These are phyloP conservation scores for Phytopythium oedochilum DNA, from an alignment of 352 stramenopile genomes.

Conservation along the genomic window DNA sequence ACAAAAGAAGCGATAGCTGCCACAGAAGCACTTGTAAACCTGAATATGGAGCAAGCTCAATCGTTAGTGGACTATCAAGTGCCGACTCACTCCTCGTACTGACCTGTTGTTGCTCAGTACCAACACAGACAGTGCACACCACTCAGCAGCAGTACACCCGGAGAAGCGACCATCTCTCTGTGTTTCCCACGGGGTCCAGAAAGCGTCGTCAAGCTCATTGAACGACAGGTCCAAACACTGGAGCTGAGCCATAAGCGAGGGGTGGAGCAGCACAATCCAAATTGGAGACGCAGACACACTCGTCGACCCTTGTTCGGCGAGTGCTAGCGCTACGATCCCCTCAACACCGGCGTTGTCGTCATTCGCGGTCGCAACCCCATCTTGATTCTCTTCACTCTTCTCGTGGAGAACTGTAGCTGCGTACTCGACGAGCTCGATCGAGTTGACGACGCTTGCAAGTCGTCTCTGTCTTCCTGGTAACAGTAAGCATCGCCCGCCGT, in stretches of 20 bases:
- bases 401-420: background rate
- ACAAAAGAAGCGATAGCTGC: constrained; percentile 20
- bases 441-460: background rate
- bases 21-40: constrained; percentile 26
- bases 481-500: too few species aligned
- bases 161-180: too few species aligned
- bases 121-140: constrained; percentile 23
- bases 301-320: background rate
- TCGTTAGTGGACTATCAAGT: background rate
- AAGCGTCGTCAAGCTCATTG: constrained; percentile 36
- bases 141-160: background rate
- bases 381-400: background rate
- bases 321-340: background rate
- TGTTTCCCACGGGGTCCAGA: constrained; percentile 25
- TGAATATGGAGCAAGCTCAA: constrained; percentile 5
- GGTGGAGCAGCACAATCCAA: background rate
- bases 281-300: background rate
- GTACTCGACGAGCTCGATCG: background rate
- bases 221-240: constrained; percentile 45
- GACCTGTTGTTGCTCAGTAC: constrained; percentile 56
- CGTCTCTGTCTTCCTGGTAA: too few species aligned
- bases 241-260: constrained; percentile 4
- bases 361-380: background rate
- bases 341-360: too few species aligned
- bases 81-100: background rate